Conservation (phyloP, 352 stramenopile genomes). For the Pythium plurisporium region DNA sequence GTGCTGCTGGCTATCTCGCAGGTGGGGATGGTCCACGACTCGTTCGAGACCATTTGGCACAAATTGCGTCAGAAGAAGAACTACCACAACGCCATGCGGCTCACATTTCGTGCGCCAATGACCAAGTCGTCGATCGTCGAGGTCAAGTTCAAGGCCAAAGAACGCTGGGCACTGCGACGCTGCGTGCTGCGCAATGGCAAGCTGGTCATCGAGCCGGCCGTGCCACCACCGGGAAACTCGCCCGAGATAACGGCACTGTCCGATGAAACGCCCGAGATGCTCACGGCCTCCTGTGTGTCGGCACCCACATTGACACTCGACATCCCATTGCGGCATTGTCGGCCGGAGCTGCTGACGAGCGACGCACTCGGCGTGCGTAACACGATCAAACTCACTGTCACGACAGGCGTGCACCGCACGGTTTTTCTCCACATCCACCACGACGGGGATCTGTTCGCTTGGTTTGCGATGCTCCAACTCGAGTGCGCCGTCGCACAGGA, state of each 20-base stretch:
- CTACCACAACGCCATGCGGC: conserved; percentile 37
- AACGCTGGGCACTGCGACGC: conserved; percentile 32
- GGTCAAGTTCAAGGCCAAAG: conserved; percentile 33
- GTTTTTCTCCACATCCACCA: conserved; percentile 41
- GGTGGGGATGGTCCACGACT: conserved; percentile 59
- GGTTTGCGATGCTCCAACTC: conserved; percentile 50
- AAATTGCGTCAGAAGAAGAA: conserved; percentile 51
- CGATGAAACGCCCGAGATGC: no score
- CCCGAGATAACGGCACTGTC: no score
- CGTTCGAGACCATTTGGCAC: conserved; percentile 71
- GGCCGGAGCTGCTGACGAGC: conserved; percentile 41
- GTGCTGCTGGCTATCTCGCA: conserved; percentile 52
- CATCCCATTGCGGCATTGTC: conserved; percentile 41
- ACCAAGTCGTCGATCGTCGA: conserved; percentile 32
- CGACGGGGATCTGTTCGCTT: conserved; percentile 46
- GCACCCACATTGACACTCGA: no score
- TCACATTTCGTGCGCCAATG: conserved; percentile 48
- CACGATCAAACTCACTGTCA: conserved; percentile 39
- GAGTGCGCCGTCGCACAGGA: conserved; percentile 48
- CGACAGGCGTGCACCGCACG: background rate
- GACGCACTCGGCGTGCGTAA: conserved; percentile 33
- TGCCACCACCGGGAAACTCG: background rate
- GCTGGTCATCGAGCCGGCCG: conserved; percentile 25
- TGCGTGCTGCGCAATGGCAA: conserved; percentile 35
- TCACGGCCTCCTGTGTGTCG: no score